These are phyloP conservation scores for Oligophagozyma castellii DNA, from an alignment of 1,139 yeast species.

Conservation along the genomic window DNA sequence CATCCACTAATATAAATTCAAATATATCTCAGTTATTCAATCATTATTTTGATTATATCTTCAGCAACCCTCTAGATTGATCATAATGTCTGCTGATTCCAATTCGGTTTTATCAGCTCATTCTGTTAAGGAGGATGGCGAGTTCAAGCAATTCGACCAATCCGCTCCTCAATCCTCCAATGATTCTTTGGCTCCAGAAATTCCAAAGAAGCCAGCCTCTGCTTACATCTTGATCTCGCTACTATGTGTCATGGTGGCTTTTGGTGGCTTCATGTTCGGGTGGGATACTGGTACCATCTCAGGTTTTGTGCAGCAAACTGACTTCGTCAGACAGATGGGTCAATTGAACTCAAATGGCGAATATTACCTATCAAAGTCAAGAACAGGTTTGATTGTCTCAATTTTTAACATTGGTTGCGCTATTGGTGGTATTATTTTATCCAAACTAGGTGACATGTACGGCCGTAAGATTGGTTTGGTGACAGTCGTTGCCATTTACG, in stretches of 20 bases:
- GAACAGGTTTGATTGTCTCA: constrained; percentile 51
- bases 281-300: constrained; percentile 74
- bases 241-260: constrained; percentile 37
- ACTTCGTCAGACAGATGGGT: constrained; percentile 43
- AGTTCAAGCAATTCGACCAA: too few relatives aligned
- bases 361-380: constrained; percentile 35
- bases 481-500: constrained; percentile 41
- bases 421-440: constrained; percentile 45
- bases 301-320: constrained; percentile 62
- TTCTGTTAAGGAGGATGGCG: too few relatives aligned
- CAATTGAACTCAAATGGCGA: constrained; percentile 20
- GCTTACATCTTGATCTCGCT: constrained; percentile 32
- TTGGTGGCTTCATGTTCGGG: constrained; percentile 61
- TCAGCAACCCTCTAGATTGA: background rate
- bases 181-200: too few relatives aligned
- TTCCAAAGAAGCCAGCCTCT: constrained; percentile 35
- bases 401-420: constrained; percentile 65
- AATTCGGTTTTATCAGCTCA: too few relatives aligned
- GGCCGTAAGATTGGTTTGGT: constrained; percentile 53
- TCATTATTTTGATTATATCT: background rate
- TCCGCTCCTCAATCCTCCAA: too few relatives aligned
- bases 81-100: too few relatives aligned
- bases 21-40: constrained; percentile 3
- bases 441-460: constrained; percentile 40
- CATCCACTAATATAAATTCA: background rate